Evolutionary conservation across 2,329 filamentous ascomycete genomes (phyloP).

Genomic region (Trichoderma sp.): DNA sequence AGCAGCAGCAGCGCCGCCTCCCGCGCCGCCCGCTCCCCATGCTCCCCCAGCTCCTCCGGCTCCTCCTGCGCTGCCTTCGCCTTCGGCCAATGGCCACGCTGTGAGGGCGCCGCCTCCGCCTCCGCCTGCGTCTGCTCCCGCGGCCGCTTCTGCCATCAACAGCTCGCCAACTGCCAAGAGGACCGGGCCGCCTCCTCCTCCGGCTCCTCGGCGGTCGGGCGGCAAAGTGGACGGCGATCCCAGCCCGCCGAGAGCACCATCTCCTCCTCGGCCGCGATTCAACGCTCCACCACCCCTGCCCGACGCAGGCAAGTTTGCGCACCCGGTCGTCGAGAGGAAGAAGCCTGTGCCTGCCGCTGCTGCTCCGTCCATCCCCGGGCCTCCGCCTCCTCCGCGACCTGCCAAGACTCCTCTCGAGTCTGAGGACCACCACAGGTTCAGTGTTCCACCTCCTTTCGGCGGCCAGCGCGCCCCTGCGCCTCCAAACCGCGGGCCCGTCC

Average conservation of each 20-base stretch:
- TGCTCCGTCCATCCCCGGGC: conserved; percentile 29
- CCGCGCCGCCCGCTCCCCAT: conserved; percentile 9
- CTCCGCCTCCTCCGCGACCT: conserved; percentile 45
- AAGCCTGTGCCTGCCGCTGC: conserved; percentile 20
- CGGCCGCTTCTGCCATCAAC: conserved; percentile 12
- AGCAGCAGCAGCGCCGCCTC: conserved; percentile 15
- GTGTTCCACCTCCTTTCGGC: conserved; percentile 75
- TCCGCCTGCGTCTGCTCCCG: conserved; percentile 24
- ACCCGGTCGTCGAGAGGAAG: conserved; percentile 38
- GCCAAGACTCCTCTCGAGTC: conserved; percentile 67
- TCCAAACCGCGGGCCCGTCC: conserved; percentile 67
- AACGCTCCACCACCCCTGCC: conserved; percentile 82
- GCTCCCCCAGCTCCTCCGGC: background rate
- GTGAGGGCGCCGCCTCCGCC: conserved; percentile 36
- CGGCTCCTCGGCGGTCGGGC: conserved; percentile 57
- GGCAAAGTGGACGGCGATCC: conserved; percentile 60
- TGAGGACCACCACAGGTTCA: conserved; percentile 59
- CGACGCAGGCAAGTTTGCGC: conserved; percentile 83
- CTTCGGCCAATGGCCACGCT: conserved; percentile 33
- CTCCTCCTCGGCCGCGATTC: conserved; percentile 63
- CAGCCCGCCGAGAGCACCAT: conserved; percentile 64
- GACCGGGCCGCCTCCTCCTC: conserved; percentile 33
- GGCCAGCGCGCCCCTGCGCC: conserved; percentile 65
- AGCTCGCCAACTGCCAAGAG: conserved; percentile 20
- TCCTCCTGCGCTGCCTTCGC: conserved; percentile 26